Percentiles rank a stretch among this genome's conserved stretches.
These are phyloP conservation scores for Austroboletus novae-zelandiae DNA, from an alignment of 1,284 basidiomycete genomes.

Conservation along the genomic window DNA sequence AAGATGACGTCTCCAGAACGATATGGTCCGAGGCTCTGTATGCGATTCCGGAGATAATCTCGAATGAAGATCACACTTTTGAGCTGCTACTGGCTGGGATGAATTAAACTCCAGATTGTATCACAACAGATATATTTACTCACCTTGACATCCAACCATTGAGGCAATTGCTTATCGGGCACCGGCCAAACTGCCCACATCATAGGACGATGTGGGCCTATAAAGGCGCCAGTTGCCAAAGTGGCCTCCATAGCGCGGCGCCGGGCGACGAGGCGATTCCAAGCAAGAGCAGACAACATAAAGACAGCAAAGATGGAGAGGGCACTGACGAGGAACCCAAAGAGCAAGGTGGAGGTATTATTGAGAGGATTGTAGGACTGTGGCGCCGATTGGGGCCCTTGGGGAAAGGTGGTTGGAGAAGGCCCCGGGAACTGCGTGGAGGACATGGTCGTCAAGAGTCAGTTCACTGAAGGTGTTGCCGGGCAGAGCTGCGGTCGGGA, in stretches of 20 bases:
- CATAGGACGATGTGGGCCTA: conserved; percentile 12
- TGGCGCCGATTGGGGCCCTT: conserved; percentile 3
- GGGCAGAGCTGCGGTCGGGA: neutral
- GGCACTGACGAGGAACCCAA: conserved; percentile 32
- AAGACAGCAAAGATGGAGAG: conserved; percentile 32
- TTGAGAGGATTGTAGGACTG: neutral
- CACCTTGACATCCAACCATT: conserved; percentile 26
- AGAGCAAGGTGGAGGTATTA: conserved; percentile 27
- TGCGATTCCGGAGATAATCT: neutral
- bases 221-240: conserved; percentile 4
- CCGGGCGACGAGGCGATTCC: conserved; percentile 32
- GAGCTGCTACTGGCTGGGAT: conserved; percentile 27
- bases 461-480: conserved; percentile 12
- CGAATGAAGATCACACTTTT: neutral
- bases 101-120: neutral
- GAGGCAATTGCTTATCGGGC: conserved; percentile 1
- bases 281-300: conserved; percentile 30
- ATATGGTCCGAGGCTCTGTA: neutral
- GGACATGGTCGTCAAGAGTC: conserved; percentile 24
- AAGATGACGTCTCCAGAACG: conserved; percentile 24
- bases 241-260: conserved; percentile 27
- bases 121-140: neutral
- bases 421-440: conserved; percentile 3
- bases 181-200: conserved; percentile 24
- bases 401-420: neutral